Base-by-base conservation (phyloP, 176 grass and related monocot genomes). In the Melocanna baccifera region DNA sequence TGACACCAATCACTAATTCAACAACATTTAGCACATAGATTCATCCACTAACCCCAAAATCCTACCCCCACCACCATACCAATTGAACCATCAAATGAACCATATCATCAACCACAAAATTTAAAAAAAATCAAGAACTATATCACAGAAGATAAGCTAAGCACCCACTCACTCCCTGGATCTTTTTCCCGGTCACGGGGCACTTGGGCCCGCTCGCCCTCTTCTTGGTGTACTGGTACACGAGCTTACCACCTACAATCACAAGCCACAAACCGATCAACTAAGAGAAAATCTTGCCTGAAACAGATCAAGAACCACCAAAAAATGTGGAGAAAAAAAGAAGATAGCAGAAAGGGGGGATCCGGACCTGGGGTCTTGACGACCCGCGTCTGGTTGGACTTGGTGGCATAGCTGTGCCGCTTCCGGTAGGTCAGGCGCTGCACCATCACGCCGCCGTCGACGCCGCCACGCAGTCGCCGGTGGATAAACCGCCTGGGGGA, bases 211-310 rank as follows among this genome's bases (percentile, higher is more conserved):
- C 94, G 57, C 90, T 97, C 63, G 90, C 94, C 78, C 94, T 91
- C 94, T 97, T 97, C 46, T 94, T 86, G 14, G 94, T 87, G 84
- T 97, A 97, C 88, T 97, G 94, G 79, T 97, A 97, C 84, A 97
- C 92, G 25, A 94, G 92, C 86, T 83, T 97, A 11, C 94, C 94
- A 86, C 94, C 94, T 97, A 41, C 56, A 40, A 73, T 10, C 13
- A 37, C 9, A 81, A 85, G 34, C 28, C 41, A 75, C 19, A 68
- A 22, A 50, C 73, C 10, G 25, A 62, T 55, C 18, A 25, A 61
- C 16, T 8, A 29, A 52, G 28, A 58, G 52, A 76, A 19, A 59
- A 76, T 6, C 73, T 30, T 12, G 45, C 0, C 32, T 30, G 9
- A 30, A 83, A 53, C 45, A 81, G 51, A 72, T 41, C 43, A 14